Evolutionary conservation across 768 basidiomycete species (phyloP).

Genomic region (Suillus decipiens): DNA sequence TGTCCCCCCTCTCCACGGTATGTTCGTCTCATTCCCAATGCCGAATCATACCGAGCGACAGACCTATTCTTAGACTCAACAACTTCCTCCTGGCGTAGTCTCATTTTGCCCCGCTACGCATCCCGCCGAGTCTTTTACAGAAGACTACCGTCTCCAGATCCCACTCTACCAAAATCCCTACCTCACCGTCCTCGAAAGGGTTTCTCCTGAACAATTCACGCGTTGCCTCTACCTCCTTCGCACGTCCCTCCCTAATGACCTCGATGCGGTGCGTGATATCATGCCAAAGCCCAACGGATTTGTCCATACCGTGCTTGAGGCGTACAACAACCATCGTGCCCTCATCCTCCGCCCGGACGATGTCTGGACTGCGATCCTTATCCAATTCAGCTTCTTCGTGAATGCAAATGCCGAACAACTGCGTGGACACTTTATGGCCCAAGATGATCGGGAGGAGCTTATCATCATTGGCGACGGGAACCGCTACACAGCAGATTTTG

Average conservation of each 20-base stretch:
- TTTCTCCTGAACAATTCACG: constrained; percentile 23
- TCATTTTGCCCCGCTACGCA: constrained; percentile 27
- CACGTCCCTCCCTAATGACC: constrained; percentile 26
- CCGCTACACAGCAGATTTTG: constrained; percentile 30
- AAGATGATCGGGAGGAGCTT: constrained; percentile 31
- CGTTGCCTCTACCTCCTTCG: constrained; percentile 29
- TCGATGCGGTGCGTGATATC: constrained; percentile 20
- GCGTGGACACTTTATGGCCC: constrained; percentile 36
- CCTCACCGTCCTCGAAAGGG: constrained; percentile 23
- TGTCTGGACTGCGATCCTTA: constrained; percentile 44
- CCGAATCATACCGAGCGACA: not conserved
- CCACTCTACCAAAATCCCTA: constrained; percentile 23
- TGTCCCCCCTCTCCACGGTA: not conserved
- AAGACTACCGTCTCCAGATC: constrained; percentile 29
- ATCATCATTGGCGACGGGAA: constrained; percentile 20
- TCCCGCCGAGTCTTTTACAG: constrained; percentile 31
- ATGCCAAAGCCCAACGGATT: constrained; percentile 32
- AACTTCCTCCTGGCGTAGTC: constrained; percentile 12
- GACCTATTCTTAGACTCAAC: constrained; percentile 16
- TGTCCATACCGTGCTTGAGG: constrained; percentile 33
- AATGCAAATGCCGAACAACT: constrained; percentile 34
- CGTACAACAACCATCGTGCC: constrained; percentile 38
- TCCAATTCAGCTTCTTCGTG: constrained; percentile 39
- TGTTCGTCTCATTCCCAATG: not conserved
- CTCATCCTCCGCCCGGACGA: constrained; percentile 45